Percentiles rank a stretch among this genome's conserved stretches.
Conservation (phyloP, 495 filamentous ascomycete species). For the Hypoxylon rickii region DNA sequence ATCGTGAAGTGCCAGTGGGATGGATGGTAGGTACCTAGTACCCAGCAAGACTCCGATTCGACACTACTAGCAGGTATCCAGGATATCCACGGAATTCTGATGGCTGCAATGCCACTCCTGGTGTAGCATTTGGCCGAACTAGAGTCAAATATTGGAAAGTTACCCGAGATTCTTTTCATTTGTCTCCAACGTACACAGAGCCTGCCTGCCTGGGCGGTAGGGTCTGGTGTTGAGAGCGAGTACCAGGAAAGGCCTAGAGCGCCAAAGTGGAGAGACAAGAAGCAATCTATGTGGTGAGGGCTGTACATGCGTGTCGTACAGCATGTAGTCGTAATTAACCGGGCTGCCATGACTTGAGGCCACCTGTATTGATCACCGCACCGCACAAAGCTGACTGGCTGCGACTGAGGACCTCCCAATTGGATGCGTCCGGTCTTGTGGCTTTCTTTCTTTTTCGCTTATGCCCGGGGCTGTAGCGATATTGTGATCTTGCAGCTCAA, state of each 20-base stretch:
- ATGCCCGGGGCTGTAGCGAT: not conserved
- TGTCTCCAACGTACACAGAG: slow-evolving; percentile 1
- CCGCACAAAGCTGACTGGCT: too few relatives aligned
- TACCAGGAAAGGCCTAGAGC: not conserved
- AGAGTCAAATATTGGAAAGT: slow-evolving; percentile 11
- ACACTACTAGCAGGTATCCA: slow-evolving; percentile 4
- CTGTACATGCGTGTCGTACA: slow-evolving; percentile 16
- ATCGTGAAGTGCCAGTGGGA: slow-evolving; percentile 14
- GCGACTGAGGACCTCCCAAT: too few relatives aligned
- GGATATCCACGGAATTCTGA: slow-evolving; percentile 1
- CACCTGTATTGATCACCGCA: not conserved
- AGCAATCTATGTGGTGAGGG: slow-evolving; percentile 8
- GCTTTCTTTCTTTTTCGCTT: not conserved
- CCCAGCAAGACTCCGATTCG: not conserved
- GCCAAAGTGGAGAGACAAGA: slow-evolving; percentile 21
- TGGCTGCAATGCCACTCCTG: not conserved
- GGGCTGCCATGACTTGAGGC: slow-evolving; percentile 6
- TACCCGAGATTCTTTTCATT: not conserved
- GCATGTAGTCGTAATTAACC: slow-evolving; percentile 18
- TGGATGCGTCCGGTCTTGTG: not conserved
- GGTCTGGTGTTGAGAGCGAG: not conserved
- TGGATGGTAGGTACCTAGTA: slow-evolving; percentile 13
- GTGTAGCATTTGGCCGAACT: slow-evolving; percentile 20
- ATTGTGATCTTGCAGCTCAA: too few relatives aligned
- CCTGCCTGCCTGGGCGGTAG: not conserved